phyloP scores from a whole-genome alignment of 306 rosid genomes.

The Cajanus cajan region DNA sequence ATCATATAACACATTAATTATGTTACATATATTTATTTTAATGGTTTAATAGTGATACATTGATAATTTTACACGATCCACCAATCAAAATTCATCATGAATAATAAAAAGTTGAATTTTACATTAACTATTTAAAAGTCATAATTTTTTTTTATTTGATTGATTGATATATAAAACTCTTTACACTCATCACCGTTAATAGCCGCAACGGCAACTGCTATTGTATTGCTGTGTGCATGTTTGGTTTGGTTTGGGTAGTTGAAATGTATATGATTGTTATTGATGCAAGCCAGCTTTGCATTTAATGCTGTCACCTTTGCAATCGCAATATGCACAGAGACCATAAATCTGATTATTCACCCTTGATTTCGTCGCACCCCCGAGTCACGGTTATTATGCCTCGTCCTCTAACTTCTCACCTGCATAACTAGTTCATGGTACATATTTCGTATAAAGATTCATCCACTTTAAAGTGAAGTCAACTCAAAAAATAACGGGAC shows the following conservation, averaged over 20 bases:
- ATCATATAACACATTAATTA: no score
- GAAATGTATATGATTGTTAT: background rate
- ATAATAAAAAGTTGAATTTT: no score
- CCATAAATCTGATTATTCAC: background rate
- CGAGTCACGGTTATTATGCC: constrained; percentile 30
- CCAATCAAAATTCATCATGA: no score
- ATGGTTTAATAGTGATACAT: no score
- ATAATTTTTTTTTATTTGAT: no score
- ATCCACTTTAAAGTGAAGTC: background rate
- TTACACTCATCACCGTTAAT: no score
- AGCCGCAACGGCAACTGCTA: background rate
- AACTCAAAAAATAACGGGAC: background rate
- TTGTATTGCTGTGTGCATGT: background rate
- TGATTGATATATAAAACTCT: no score
- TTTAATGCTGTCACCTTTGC: constrained; percentile 10
- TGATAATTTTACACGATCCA: no score
- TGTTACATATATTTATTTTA: no score
- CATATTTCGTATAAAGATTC: no score
- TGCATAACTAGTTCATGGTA: background rate
- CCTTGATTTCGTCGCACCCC: background rate
- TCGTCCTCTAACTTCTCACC: background rate
- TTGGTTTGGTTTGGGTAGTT: constrained; percentile 11
- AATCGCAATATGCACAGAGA: background rate
- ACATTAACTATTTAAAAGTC: no score
- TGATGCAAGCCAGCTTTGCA: background rate